Conservation (phyloP, 192 early-diverging fungal genomes). For the Irineochytrium annulatum region DNA sequence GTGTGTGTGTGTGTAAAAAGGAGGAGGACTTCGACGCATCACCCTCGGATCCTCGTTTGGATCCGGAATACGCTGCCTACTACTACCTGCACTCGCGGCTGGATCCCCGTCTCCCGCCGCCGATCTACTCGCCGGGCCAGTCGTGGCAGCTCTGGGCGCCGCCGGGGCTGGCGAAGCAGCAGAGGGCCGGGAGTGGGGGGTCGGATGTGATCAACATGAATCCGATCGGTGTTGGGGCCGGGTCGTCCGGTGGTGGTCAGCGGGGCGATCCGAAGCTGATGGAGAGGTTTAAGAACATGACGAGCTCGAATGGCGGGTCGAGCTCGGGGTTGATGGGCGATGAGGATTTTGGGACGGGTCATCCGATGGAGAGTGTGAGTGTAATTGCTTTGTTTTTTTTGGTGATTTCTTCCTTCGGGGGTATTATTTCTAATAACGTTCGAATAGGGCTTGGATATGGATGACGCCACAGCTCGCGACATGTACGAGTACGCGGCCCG, state of each 20-base stretch:
- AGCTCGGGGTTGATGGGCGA: neutral
- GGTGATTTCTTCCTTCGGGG: too few relatives aligned
- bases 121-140: slow-evolving; percentile 61
- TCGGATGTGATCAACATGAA: slow-evolving; percentile 6
- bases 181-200: slow-evolving; percentile 17
- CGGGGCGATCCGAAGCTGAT: too few relatives aligned
- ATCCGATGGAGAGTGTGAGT: too few relatives aligned
- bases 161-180: slow-evolving; percentile 24
- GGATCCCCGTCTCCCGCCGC: slow-evolving; percentile 57
- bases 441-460: too few relatives aligned
- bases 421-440: too few relatives aligned
- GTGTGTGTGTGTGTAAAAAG: too few relatives aligned
- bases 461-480: too few relatives aligned
- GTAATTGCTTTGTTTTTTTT: too few relatives aligned
- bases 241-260: too few relatives aligned
- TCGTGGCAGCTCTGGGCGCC: slow-evolving; percentile 65
- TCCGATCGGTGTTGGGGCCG: too few relatives aligned
- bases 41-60: slow-evolving; percentile 49
- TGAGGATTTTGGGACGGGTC: neutral
- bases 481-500: too few relatives aligned
- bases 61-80: slow-evolving; percentile 63
- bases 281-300: slow-evolving; percentile 14
- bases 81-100: slow-evolving; percentile 53
- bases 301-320: slow-evolving; percentile 2
- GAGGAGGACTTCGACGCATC: slow-evolving; percentile 19